These are phyloP conservation scores for Haplosporangium gracile DNA, from an alignment of 192 early-diverging fungal genomes.

Conservation along the genomic window DNA sequence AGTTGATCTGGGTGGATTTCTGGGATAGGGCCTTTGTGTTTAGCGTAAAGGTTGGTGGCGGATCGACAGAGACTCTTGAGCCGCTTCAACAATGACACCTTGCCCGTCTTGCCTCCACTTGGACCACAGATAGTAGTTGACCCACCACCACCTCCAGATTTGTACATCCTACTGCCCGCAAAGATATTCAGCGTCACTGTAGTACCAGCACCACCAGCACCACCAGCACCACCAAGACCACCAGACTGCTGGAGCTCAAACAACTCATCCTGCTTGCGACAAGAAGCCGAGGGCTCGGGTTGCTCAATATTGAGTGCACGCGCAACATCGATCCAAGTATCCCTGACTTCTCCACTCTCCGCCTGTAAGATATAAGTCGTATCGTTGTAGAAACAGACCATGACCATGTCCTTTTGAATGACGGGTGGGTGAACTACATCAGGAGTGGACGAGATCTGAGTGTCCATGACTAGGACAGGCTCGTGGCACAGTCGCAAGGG, in stretches of 20 bases:
- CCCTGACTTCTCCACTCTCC: constrained; percentile 20
- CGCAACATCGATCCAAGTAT: constrained; percentile 38
- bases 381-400: constrained; percentile 51
- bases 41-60: neutral
- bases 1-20: constrained; percentile 45
- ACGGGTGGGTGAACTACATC: constrained; percentile 30
- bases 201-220: neutral
- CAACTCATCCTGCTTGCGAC: constrained; percentile 39
- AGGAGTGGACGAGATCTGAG: constrained; percentile 46
- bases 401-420: constrained; percentile 40
- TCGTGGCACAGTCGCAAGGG: constrained; percentile 26
- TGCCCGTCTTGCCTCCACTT: constrained; percentile 5
- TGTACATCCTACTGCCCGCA: neutral
- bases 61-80: constrained; percentile 21
- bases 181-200: neutral
- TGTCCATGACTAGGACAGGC: constrained; percentile 36
- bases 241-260: neutral
- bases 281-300: constrained; percentile 42
- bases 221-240: neutral
- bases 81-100: constrained; percentile 22
- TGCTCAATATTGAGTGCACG: constrained; percentile 34
- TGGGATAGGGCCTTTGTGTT: constrained; percentile 9
- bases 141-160: neutral
- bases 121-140: neutral
- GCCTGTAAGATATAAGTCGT: constrained; percentile 47